Conservation (phyloP, 2,329 filamentous ascomycete species). For the Exophiala mesophila region DNA sequence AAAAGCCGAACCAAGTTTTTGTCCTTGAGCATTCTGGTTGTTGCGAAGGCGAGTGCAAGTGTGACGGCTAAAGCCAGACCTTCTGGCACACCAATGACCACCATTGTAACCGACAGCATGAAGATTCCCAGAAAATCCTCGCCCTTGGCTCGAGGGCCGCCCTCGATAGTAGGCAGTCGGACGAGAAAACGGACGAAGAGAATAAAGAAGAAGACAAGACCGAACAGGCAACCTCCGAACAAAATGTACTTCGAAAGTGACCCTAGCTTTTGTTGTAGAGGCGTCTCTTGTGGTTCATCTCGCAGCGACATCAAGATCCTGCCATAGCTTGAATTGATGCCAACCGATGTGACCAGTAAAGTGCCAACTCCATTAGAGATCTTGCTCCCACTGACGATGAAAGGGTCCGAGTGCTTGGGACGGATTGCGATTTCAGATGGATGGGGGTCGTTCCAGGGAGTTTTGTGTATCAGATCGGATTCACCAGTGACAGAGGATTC, state of each 20-base stretch:
- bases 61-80: conserved; percentile 58
- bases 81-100: conserved; percentile 58
- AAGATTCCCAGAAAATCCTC: conserved; percentile 56
- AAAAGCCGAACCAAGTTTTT: conserved; percentile 58
- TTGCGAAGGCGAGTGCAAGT: conserved; percentile 58
- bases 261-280: conserved; percentile 72
- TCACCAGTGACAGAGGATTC: conserved; percentile 74
- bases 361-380: conserved; percentile 70
- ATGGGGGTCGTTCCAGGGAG: conserved; percentile 58
- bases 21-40: conserved; percentile 59
- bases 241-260: conserved; percentile 73
- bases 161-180: conserved; percentile 49
- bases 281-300: conserved; percentile 71
- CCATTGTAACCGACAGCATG: conserved; percentile 55
- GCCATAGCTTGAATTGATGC: conserved; percentile 68
- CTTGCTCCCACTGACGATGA: conserved; percentile 74
- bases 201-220: conserved; percentile 68
- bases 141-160: conserved; percentile 47
- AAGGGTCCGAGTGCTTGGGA: conserved; percentile 66
- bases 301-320: conserved; percentile 74
- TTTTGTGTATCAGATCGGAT: conserved; percentile 67
- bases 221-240: conserved; percentile 66
- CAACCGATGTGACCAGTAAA: conserved; percentile 71
- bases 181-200: conserved; percentile 73
- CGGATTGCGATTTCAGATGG: conserved; percentile 55